phyloP scores from a whole-genome alignment of 768 basidiomycete genomes.

The Auriscalpium vulgare region DNA sequence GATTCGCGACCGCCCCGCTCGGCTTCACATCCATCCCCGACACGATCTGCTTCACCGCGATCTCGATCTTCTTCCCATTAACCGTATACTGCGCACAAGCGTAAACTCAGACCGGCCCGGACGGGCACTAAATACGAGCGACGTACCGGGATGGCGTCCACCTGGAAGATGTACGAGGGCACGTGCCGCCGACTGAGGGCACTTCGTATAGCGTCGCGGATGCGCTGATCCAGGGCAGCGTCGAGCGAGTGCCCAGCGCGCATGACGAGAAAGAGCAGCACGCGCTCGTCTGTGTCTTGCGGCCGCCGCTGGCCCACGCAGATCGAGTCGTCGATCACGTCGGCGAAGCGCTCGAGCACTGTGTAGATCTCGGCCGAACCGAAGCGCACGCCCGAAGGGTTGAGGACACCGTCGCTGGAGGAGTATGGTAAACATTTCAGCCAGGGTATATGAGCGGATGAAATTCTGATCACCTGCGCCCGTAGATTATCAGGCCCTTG shows the following conservation, averaged over 20 bases:
- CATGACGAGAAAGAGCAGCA: conserved; percentile 71
- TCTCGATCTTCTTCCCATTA: conserved; percentile 74
- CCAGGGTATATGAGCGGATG: conserved; percentile 9
- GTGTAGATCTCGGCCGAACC: conserved; percentile 79
- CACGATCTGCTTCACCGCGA: conserved; percentile 70
- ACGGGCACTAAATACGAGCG: background rate
- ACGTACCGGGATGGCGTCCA: conserved; percentile 62
- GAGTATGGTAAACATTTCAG: conserved; percentile 2
- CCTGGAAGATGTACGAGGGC: conserved; percentile 57
- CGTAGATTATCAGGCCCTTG: conserved; percentile 53
- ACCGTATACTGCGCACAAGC: conserved; percentile 50
- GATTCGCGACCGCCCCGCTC: conserved; percentile 71
- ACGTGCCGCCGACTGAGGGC: conserved; percentile 69
- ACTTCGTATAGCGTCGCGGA: conserved; percentile 49
- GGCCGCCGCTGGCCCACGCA: conserved; percentile 59
- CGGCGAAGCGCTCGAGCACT: conserved; percentile 51
- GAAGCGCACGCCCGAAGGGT: conserved; percentile 77
- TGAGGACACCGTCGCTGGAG: conserved; percentile 69
- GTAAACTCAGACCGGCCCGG: too few species aligned
- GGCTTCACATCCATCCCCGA: conserved; percentile 58
- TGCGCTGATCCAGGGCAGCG: conserved; percentile 33
- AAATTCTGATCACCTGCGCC: conserved; percentile 39
- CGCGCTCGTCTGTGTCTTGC: conserved; percentile 62
- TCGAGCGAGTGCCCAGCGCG: conserved; percentile 38
- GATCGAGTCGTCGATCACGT: conserved; percentile 54